These are phyloP conservation scores for Agarophyton chilense DNA, from an alignment of 23 red algal genomes.

Conservation along the genomic window DNA sequence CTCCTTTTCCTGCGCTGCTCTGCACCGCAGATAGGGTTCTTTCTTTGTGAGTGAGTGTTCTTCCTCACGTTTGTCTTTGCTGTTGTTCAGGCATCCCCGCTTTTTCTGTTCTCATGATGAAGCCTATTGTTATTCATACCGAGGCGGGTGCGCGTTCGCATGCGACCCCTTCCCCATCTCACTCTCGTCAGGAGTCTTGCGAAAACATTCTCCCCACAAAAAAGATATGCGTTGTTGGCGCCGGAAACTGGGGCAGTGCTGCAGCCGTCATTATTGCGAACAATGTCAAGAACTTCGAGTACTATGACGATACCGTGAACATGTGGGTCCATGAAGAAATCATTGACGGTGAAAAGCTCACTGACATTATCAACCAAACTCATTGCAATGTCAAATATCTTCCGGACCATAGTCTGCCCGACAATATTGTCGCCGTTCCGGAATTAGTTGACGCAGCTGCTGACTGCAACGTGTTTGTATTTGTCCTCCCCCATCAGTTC, in stretches of 20 bases:
- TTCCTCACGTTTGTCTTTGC: background rate
- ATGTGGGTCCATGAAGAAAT: conserved; percentile 92
- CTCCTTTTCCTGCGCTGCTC: too few species aligned
- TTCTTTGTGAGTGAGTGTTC: too few species aligned
- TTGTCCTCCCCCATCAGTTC: conserved; percentile 95
- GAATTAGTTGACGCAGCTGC: conserved; percentile 62
- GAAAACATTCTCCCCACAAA: conserved; percentile 20
- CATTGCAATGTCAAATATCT: conserved; percentile 96
- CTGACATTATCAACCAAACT: conserved; percentile 85
- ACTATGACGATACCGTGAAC: conserved; percentile 70
- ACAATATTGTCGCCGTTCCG: conserved; percentile 88
- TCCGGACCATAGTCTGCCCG: conserved; percentile 83
- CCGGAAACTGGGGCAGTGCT: conserved; percentile 90
- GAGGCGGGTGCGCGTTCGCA: background rate
- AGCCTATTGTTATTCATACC: conserved; percentile 29
- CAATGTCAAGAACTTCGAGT: conserved; percentile 65
- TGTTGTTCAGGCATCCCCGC: background rate
- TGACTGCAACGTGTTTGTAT: conserved; percentile 80
- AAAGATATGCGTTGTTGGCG: conserved; percentile 78
- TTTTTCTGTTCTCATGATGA: background rate
- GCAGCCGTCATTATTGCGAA: conserved; percentile 72
- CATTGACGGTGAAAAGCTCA: conserved; percentile 78
- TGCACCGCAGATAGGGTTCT: too few species aligned
- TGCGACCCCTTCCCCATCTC: conserved; percentile 20
- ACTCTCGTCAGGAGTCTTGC: conserved; percentile 11